phyloP scores from a whole-genome alignment of 1,139 yeast species.

The Magnusiomyces paraingens region DNA sequence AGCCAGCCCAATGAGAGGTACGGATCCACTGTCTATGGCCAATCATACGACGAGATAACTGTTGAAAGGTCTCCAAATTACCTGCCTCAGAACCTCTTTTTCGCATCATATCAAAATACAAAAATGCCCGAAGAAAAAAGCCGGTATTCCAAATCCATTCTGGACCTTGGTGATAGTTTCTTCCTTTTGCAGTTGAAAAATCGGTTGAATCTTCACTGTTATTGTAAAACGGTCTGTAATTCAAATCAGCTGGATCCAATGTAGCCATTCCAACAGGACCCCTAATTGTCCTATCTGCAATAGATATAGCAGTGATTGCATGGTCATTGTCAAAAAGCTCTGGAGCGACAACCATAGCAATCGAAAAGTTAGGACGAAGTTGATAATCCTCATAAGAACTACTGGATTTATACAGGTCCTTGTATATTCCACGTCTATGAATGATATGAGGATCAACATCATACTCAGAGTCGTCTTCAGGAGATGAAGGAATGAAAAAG shows the following conservation, averaged over 20 bases:
- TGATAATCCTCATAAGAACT: constrained; percentile 93
- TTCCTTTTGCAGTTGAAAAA: constrained; percentile 89
- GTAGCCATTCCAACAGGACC: constrained; percentile 94
- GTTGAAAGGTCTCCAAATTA: constrained; percentile 37
- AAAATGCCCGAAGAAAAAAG: constrained; percentile 72
- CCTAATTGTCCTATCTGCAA: constrained; percentile 67
- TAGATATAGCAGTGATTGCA: constrained; percentile 56
- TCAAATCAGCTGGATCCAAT: constrained; percentile 84
- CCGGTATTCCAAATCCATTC: constrained; percentile 97
- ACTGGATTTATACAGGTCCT: constrained; percentile 73
- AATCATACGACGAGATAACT: constrained; percentile 46
- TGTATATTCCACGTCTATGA: constrained; percentile 89
- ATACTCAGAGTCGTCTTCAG: constrained; percentile 52
- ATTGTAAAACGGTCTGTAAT: constrained; percentile 81
- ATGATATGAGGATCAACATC: constrained; percentile 59
- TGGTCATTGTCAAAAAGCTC: constrained; percentile 63
- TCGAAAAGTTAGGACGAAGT: constrained; percentile 82
- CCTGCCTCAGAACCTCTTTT: constrained; percentile 21
- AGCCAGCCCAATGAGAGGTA: constrained; percentile 83
- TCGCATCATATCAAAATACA: constrained; percentile 44
- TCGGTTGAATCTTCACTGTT: constrained; percentile 77
- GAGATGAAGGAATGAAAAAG: constrained; percentile 65
- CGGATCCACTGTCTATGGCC: constrained; percentile 65
- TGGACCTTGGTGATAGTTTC: constrained; percentile 98
- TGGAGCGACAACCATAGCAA: constrained; percentile 91